Evolutionary conservation across 176 grass and related monocot genomes (phyloP), one percentile per base, ranked within the genome.

Genomic region (Cocos nucifera): DNA sequence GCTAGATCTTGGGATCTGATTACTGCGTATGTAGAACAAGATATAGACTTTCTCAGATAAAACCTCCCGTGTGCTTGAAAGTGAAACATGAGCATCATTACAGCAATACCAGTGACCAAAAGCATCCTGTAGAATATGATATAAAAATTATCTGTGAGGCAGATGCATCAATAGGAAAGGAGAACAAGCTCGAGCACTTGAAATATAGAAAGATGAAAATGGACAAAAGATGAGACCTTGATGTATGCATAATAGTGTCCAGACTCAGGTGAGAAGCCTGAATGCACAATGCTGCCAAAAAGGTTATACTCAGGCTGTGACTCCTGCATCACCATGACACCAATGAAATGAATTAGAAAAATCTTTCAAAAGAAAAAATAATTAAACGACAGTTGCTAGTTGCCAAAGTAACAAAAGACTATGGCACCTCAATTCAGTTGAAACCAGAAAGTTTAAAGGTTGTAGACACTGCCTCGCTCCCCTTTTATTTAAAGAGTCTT

Each of bases 181-280:
- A 28, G 57, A 67, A 6, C n/a, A 21, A 71, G 16, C 56, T 73
- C 29, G 22, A 58, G 25, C 32, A 56, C 9, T 23, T 52, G 16
- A 50, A 57, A 57, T 27, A 58, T 19, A 58, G 39, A 70, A 60
- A 70, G 15, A 63, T 59, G 56, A 8, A 14, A 44, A 68, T 69
- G 14, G 10, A 44, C 10, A 39, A 10, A 35, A 4, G 58, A 24
- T 19, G 53, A 61, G 72, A 88, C 94, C 82, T 98, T 98, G 77
- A 98, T 86, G 86, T 98, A 98, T 62, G 94, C 87, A 89, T 98
- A 98, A 74, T 98, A 98, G 62, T 93, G 94, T 70, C 94, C 94
- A 74, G 94, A 88, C 26, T 98, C 94, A 6, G 60, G 81, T 24
- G 94, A 98, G 66, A 78, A 64, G 14, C 94, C 94, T 71, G 88